Base-by-base conservation (phyloP, 306 rosid genomes). In the Leucaena leucocephala region DNA sequence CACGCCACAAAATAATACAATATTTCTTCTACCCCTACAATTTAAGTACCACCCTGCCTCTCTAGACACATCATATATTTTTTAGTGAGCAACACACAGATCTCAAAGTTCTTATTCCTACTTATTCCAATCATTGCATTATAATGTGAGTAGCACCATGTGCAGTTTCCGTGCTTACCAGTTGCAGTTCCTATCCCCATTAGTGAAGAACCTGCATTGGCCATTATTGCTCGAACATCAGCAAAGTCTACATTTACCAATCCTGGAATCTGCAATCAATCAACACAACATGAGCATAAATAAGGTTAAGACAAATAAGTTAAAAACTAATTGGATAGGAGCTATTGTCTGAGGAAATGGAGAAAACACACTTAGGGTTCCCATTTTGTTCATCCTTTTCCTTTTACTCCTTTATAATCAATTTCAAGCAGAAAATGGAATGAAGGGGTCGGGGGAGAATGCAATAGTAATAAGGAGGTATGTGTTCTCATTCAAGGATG, bases 131-230 rank as follows among this genome's bases (percentile, higher is more conserved):
- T 52, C 22, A 52, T 2, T 52, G 22, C 22, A 52, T 6, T 52
- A 52, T 52, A 17, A n/a, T 54, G 59, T n/a, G 3, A 54, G 27
- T n/a, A 54, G 21, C 59, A 57, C 68, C 63, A 21, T 34, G n/a
- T 55, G 44, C 46, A 61, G 62, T 80, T 79, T 57, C 77, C 76
- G 80, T 77, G 81, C 89, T 80, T 82, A 93, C 99, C 99, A 84
- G 99, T 95, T 81, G 98, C 99, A 76, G 97, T 95, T 90, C 99
- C 99, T 79, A 92, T 95, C 79, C 99, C 99, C 99, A 95, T 92
- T 87, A 95, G 86, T 62, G 98, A 95, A 81, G 99, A 95, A 72
- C 99, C 99, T 40, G 99, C 99, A 78, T 89, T 95, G 75, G 94
- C 99, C 98, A 95, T 95, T 87, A 95, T 95, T 76, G 99, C 99